Percentiles rank a stretch among this genome's conserved stretches.
Evolutionary conservation across 129 eudicot genomes (phyloP).

Genomic region (Helichrysum umbraculigerum): DNA sequence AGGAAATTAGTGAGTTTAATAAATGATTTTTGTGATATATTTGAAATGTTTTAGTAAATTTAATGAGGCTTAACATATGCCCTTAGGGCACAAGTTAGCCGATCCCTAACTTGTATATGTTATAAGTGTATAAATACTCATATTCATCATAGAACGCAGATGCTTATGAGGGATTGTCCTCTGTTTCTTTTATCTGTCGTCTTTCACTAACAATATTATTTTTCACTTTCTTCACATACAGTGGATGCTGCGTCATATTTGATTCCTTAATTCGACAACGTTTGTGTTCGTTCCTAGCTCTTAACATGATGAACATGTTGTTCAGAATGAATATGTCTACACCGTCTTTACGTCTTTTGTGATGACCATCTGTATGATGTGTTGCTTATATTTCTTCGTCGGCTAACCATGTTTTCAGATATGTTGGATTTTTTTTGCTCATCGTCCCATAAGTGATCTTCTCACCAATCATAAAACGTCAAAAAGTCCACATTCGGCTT

Average conservation of each 20-base stretch:
- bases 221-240: slow-evolving; percentile 32
- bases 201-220: slow-evolving; percentile 43
- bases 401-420: slow-evolving; percentile 29
- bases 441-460: slow-evolving; percentile 55
- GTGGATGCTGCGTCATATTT: slow-evolving; percentile 28
- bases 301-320: slow-evolving; percentile 57
- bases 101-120: too few species aligned
- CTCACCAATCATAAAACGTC: slow-evolving; percentile 80
- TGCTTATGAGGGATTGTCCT: slow-evolving; percentile 36
- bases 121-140: too few species aligned
- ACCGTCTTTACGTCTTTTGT: slow-evolving; percentile 40
- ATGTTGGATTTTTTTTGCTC: slow-evolving; percentile 35
- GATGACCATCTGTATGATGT: slow-evolving; percentile 42
- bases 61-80: too few species aligned
- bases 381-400: slow-evolving; percentile 43
- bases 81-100: too few species aligned
- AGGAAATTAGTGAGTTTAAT: too few species aligned
- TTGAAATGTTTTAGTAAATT: too few species aligned
- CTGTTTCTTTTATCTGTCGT: slow-evolving; percentile 40
- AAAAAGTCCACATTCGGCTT: neutral
- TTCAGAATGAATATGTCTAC: slow-evolving; percentile 35
- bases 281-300: slow-evolving; percentile 60
- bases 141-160: slow-evolving; percentile 36
- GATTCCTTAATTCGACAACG: slow-evolving; percentile 46
- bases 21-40: too few species aligned